Evolutionary conservation across 352 stramenopile genomes (phyloP).

Genomic region (Pythium sukuiense): DNA sequence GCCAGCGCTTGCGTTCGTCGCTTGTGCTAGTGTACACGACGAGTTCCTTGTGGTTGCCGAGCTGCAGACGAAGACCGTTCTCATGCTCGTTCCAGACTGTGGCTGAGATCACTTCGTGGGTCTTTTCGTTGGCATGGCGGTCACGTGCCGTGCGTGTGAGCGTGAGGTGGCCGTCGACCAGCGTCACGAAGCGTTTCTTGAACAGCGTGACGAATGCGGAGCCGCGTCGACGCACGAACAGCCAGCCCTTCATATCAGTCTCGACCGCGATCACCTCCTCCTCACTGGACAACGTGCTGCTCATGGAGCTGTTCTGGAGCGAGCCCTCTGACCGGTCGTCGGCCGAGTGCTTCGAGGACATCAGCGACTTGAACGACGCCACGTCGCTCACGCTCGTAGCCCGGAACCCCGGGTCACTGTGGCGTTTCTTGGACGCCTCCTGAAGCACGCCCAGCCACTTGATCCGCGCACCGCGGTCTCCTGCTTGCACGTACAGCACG

Average conservation of each 20-base stretch:
- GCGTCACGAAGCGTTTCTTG: constrained; percentile 59
- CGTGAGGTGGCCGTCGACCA: constrained; percentile 45
- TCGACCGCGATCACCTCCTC: constrained; percentile 33
- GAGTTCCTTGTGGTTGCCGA: constrained; percentile 59
- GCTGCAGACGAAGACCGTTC: constrained; percentile 47
- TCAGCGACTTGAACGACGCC: background rate
- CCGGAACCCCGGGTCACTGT: constrained; percentile 32
- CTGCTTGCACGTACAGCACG: constrained; percentile 57
- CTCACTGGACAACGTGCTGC: constrained; percentile 47
- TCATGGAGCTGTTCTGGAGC: constrained; percentile 26
- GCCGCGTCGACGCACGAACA: constrained; percentile 36
- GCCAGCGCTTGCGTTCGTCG: constrained; percentile 50
- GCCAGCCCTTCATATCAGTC: constrained; percentile 46
- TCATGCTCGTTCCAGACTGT: constrained; percentile 39
- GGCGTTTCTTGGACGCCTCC: constrained; percentile 38
- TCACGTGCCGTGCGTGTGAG: constrained; percentile 36
- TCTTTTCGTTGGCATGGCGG: constrained; percentile 38
- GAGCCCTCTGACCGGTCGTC: constrained; percentile 22
- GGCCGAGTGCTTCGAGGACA: background rate
- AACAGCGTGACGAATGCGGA: constrained; percentile 33
- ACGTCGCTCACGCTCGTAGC: constrained; percentile 48
- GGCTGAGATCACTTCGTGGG: constrained; percentile 49
- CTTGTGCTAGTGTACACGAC: constrained; percentile 45
- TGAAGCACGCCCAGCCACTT: constrained; percentile 63
- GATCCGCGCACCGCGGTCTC: constrained; percentile 40